Percentiles rank a stretch among this genome's conserved stretches.
phyloP scores from a whole-genome alignment of 2,329 filamentous ascomycete genomes.

The Aspergillus bombycis region DNA sequence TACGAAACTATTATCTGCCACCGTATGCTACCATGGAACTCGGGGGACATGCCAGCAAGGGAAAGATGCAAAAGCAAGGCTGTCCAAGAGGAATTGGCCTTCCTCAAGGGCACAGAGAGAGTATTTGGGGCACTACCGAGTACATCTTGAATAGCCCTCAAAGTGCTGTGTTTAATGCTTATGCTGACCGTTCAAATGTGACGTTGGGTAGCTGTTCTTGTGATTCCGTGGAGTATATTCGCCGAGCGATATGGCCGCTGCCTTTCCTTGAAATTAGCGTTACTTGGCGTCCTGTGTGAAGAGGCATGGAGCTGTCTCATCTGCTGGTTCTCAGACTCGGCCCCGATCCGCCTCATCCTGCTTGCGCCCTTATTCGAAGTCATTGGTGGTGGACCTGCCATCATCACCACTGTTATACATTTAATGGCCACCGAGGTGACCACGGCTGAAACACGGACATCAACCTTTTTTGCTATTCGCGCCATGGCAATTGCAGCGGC shows the following conservation, averaged over 20 bases:
- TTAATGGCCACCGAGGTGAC: neutral
- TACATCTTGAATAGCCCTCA: neutral
- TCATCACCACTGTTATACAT: neutral
- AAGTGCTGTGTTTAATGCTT: neutral
- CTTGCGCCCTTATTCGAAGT: neutral
- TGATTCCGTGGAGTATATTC: constrained; percentile 4
- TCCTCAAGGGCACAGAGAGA: neutral
- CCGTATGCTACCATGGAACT: neutral
- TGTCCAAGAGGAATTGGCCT: neutral
- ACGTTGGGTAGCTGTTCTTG: neutral
- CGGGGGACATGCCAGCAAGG: neutral
- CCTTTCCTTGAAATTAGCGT: constrained; percentile 1
- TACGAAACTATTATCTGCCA: constrained; percentile 6
- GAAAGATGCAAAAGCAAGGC: neutral
- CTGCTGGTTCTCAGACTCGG: neutral
- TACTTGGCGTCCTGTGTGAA: neutral
- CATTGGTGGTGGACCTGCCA: neutral
- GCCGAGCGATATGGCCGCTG: constrained; percentile 2
- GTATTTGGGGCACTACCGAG: neutral
- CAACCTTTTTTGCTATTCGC: constrained; percentile 3
- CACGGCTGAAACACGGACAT: neutral
- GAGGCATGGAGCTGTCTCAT: neutral
- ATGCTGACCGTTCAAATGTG: neutral
- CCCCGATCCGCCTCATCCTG: neutral
- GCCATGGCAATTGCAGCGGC: constrained; percentile 2